phyloP scores from a whole-genome alignment of 2,329 filamentous ascomycete species.

The Seiridium cupressi region DNA sequence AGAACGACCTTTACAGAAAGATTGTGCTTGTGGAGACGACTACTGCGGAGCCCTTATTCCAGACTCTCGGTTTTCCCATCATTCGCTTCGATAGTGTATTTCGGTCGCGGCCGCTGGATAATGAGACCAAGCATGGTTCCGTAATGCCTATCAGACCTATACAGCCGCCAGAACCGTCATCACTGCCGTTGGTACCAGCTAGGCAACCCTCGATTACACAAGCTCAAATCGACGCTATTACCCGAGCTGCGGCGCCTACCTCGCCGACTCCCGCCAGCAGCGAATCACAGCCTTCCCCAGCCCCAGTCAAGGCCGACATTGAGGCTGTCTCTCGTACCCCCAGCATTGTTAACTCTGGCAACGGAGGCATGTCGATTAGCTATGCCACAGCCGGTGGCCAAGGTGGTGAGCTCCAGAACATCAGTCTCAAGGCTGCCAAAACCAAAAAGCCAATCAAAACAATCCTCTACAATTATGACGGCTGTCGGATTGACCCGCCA shows the following conservation, averaged over 20 bases:
- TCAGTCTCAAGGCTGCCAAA: conserved; percentile 28
- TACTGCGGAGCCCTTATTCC: conserved; percentile 28
- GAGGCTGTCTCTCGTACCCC: conserved; percentile 16
- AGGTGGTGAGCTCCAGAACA: conserved; percentile 26
- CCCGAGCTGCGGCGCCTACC: background rate
- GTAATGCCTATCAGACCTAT: conserved; percentile 13
- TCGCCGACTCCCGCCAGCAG: conserved; percentile 3
- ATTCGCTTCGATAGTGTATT: conserved; percentile 29
- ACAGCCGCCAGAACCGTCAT: conserved; percentile 11
- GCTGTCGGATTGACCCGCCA: conserved; percentile 26
- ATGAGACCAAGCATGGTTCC: conserved; percentile 25
- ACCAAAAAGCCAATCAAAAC: conserved; percentile 27
- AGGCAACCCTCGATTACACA: conserved; percentile 14
- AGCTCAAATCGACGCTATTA: background rate
- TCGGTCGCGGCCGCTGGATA: conserved; percentile 25
- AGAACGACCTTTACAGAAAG: conserved; percentile 15
- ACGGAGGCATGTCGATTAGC: conserved; percentile 32
- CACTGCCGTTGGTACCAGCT: background rate
- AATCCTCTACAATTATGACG: conserved; percentile 27
- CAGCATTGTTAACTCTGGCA: conserved; percentile 29
- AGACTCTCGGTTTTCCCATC: conserved; percentile 28
- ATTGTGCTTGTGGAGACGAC: conserved; percentile 30
- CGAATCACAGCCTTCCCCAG: conserved; percentile 1
- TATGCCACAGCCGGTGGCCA: conserved; percentile 31
- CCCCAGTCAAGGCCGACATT: background rate